A percentile compares a stretch with the other conserved stretches of the same genome.
These are phyloP conservation scores for Gossypium davidsonii DNA, from an alignment of 441 rosid species.

Conservation along the genomic window DNA sequence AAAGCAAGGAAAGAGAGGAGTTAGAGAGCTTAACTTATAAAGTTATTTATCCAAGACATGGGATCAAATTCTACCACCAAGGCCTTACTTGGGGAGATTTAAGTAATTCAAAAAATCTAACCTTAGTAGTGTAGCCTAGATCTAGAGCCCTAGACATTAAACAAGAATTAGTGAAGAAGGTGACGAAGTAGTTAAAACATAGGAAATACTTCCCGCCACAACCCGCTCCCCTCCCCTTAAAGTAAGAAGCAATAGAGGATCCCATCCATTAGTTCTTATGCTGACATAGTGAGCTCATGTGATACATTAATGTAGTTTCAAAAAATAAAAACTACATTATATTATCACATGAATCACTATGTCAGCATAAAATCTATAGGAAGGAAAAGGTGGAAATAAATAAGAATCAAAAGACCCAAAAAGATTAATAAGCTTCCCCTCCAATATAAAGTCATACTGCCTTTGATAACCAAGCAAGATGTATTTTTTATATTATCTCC, in stretches of 20 bases:
- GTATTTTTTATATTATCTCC: not conserved
- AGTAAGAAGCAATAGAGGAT: slow-evolving; percentile 3
- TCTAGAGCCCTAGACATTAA: not conserved
- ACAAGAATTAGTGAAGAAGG: slow-evolving; percentile 3
- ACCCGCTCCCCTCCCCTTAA: not conserved
- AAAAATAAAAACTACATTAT: slow-evolving; percentile 1
- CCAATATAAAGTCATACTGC: not conserved
- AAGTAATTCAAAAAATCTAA: not conserved
- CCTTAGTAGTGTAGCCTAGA: slow-evolving; percentile 3
- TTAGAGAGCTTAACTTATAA: not conserved
- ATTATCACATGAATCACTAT: not conserved
- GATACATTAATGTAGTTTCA: slow-evolving; percentile 1
- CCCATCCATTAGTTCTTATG: not conserved
- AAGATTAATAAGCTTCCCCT: not conserved
- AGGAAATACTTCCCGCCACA: not conserved
- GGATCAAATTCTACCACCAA: not conserved
- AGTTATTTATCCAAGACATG: not conserved
- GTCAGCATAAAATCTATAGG: slow-evolving; percentile 2
- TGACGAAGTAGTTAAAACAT: not conserved
- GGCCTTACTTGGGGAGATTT: not conserved
- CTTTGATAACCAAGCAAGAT: not conserved
- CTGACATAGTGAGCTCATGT: not conserved
- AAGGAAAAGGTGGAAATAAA: not conserved
- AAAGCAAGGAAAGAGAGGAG: not conserved
- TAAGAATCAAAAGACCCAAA: not conserved